Base-by-base conservation (phyloP, 1,284 basidiomycete species). In the Cutaneotrichosporon sp. region DNA sequence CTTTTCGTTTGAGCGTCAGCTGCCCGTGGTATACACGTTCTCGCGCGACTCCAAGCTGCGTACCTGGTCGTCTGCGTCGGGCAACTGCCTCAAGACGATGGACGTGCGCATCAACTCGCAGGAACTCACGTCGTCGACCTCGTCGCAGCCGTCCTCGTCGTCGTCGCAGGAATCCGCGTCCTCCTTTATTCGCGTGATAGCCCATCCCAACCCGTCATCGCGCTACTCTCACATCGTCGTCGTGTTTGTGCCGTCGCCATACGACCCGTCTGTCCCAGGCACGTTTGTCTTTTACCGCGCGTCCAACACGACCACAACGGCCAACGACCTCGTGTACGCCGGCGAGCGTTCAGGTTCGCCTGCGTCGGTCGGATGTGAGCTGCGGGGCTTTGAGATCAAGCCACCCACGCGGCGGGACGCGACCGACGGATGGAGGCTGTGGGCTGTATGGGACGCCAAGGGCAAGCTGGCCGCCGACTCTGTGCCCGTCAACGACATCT, bases 41-140 rank as follows among this genome's bases (percentile, higher is more conserved):
- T 90, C 90, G n/a, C 80, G 90, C 52, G 90, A 96, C 76, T 81
- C 86, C 52, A 86, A 85, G 50, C 77, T 96, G 41, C 81, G 90
- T 45, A 79, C 88, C 39, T 97, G 91, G 90, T 67, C 67, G 23
- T 35, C 59, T 8, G 59, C 62, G 1, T 68, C 65, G 0, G 76
- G 76, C 5, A 44, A 61, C 2, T 72, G 69, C 51, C 59, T 76
- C 20, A 68, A 67, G 46, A 66, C 73, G 1, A 52, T 72, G 48
- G 75, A 77, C 42, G 62, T 76, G 9, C 54, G 67, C 33, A 52
- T 63, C 3, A 52, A 64, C 1, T 37, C 58, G 55, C 44, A 55
- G 45, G 22, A 54, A 13, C 42, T 52, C 21, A 52, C 8, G 22
- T 42, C 22, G 22, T 41, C n/a, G 14, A 36, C 30, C 26, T 17